phyloP scores from a whole-genome alignment of 2,329 filamentous ascomycete species.

The Akanthomyces muscarius region DNA sequence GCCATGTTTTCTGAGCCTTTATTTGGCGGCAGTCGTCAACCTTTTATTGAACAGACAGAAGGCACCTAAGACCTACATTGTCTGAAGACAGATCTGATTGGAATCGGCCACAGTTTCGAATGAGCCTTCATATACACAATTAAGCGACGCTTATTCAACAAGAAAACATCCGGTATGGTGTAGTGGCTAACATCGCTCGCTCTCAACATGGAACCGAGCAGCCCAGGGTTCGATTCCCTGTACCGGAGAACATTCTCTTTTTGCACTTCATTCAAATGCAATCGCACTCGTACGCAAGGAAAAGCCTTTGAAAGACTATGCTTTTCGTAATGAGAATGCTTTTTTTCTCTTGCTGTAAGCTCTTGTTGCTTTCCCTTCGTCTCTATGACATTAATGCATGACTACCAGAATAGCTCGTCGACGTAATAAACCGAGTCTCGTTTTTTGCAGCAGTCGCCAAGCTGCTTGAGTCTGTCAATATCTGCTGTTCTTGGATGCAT shows the following conservation, averaged over 20 bases:
- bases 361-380: too few relatives aligned
- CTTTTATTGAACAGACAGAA: neutral
- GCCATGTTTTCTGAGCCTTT: too few relatives aligned
- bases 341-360: too few relatives aligned
- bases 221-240: constrained; percentile 35
- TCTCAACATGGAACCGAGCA: constrained; percentile 31
- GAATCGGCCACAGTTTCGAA: neutral
- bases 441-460: too few relatives aligned
- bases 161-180: constrained; percentile 31
- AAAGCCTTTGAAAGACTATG: neutral
- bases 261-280: neutral
- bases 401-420: too few relatives aligned
- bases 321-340: neutral
- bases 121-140: neutral
- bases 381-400: too few relatives aligned
- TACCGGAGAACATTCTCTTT: constrained; percentile 26
- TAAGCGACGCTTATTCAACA: neutral
- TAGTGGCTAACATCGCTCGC: constrained; percentile 36
- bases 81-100: neutral
- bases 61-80: neutral
- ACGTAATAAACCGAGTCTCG: too few relatives aligned
- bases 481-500: neutral
- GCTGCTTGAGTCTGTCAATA: too few relatives aligned
- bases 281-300: neutral
- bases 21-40: neutral